phyloP scores from a whole-genome alignment of 129 eudicot genomes.

The Oenanthe sinensis region DNA sequence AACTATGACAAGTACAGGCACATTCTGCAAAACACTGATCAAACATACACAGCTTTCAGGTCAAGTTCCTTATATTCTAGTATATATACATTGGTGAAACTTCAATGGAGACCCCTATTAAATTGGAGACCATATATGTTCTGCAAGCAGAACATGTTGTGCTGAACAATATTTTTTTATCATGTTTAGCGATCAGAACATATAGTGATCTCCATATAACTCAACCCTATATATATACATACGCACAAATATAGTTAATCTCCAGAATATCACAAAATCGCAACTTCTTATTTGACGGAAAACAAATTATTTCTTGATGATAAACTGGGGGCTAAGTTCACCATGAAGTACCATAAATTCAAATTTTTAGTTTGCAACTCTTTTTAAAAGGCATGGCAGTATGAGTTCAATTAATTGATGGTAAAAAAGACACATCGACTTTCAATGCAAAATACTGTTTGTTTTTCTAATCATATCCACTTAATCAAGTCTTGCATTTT shows the following conservation, averaged over 20 bases:
- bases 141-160: no score
- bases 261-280: background rate
- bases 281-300: background rate
- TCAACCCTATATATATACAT: no score
- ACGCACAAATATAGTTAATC: background rate
- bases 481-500: background rate
- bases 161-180: no score
- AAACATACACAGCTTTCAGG: conserved; percentile 1
- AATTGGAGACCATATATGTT: no score
- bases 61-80: background rate
- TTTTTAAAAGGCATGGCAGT: background rate
- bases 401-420: background rate
- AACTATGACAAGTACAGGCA: conserved; percentile 86
- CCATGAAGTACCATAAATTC: background rate
- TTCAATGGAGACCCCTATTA: no score
- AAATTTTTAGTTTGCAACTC: no score
- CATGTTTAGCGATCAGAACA: no score
- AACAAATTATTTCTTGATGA: background rate
- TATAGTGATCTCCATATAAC: no score
- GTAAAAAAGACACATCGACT: background rate
- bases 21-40: conserved; percentile 90
- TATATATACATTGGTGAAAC: background rate
- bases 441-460: background rate
- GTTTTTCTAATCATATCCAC: background rate
- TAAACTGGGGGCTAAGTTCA: background rate